Evolutionary conservation across 441 rosid species (phyloP).

Genomic region (Dalechampia spathulata): DNA sequence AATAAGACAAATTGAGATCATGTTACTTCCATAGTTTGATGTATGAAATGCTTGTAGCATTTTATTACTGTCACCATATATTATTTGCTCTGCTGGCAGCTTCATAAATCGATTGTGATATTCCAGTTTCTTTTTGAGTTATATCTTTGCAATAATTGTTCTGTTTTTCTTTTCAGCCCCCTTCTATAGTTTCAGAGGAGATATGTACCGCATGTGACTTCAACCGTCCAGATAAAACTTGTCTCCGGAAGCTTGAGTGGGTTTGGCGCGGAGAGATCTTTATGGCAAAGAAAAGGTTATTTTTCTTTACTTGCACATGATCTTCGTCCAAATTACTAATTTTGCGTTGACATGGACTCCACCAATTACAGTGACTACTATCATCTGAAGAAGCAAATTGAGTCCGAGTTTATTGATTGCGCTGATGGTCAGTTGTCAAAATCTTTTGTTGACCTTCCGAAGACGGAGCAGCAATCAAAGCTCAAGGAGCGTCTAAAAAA

Average conservation of each 20-base stretch:
- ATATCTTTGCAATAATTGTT: constrained; percentile 3
- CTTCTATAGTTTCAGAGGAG: constrained; percentile 91
- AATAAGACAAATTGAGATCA: neutral
- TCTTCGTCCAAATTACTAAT: constrained; percentile 7
- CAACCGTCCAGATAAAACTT: constrained; percentile 91
- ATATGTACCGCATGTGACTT: constrained; percentile 98
- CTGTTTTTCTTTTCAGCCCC: constrained; percentile 54
- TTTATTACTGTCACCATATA: neutral
- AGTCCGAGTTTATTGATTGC: constrained; percentile 82
- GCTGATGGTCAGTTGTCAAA: constrained; percentile 54
- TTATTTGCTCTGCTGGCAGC: neutral
- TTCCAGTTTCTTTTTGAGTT: neutral
- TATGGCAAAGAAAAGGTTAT: constrained; percentile 86
- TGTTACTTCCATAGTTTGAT: too few relatives aligned
- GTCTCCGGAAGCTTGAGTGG: constrained; percentile 99
- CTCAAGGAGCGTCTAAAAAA: constrained; percentile 87
- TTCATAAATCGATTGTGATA: neutral
- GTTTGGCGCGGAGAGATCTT: constrained; percentile 99
- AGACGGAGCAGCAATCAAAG: constrained; percentile 73
- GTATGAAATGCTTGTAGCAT: neutral
- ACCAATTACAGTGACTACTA: constrained; percentile 74
- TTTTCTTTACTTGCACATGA: constrained; percentile 8
- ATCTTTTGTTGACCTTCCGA: constrained; percentile 86
- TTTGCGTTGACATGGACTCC: constrained; percentile 12
- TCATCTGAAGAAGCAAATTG: constrained; percentile 94